Conservation (phyloP, 1,284 basidiomycete genomes). For the Earliella scabrosa region DNA sequence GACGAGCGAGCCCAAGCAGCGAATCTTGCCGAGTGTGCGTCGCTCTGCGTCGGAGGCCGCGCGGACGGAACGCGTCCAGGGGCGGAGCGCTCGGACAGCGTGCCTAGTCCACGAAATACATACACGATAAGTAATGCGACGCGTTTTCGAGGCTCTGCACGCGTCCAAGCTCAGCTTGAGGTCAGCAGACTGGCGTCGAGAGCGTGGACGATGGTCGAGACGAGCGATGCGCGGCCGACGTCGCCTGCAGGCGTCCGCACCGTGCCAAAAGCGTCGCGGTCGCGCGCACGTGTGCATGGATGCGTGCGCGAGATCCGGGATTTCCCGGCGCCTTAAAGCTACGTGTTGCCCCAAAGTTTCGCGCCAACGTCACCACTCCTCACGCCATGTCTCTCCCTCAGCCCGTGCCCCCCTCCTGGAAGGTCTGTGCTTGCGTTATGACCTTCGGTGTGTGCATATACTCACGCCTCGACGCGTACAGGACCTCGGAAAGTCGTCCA, state of each 20-base stretch:
- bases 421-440: constrained; percentile 53
- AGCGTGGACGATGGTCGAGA: constrained; percentile 5
- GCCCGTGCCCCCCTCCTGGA: constrained; percentile 93
- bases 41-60: not conserved
- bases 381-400: constrained; percentile 79
- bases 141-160: not conserved
- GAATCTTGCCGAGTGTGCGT: not conserved
- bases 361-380: constrained; percentile 30
- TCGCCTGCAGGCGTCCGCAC: not conserved
- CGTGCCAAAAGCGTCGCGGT: not conserved
- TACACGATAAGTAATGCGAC: not conserved
- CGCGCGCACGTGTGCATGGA: constrained; percentile 27
- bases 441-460: constrained; percentile 1
- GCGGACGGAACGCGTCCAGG: not conserved
- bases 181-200: not conserved
- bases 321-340: constrained; percentile 36
- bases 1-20: not conserved
- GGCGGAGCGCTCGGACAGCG: constrained; percentile 8
- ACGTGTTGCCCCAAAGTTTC: constrained; percentile 24
- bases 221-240: not conserved
- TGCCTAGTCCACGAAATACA: not conserved
- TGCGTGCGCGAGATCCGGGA: constrained; percentile 30
- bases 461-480: constrained; percentile 37
- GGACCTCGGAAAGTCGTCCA: constrained; percentile 98
- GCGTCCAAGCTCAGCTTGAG: not conserved